Conservation (phyloP, 2,329 filamentous ascomycete species). For the Neoarthrinium moseri region DNA sequence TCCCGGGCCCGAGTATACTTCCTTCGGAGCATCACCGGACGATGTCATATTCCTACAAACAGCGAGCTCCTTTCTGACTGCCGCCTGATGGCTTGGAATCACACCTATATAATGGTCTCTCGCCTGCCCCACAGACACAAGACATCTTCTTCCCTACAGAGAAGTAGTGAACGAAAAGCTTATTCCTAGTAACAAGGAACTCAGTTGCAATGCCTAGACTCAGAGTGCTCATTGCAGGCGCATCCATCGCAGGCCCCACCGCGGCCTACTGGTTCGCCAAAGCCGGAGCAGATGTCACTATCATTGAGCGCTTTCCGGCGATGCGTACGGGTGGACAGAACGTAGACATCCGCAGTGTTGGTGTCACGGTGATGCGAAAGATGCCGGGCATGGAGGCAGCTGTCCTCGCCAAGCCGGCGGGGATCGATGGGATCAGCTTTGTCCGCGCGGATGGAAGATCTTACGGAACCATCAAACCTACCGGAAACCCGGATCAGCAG, state of each 20-base stretch:
- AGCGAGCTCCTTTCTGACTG: no score
- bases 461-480: conserved; percentile 32
- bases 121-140: no score
- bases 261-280: conserved; percentile 27
- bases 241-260: conserved; percentile 21
- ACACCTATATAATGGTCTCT: no score
- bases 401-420: conserved; percentile 32
- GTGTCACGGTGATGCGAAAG: conserved; percentile 35
- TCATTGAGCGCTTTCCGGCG: conserved; percentile 24
- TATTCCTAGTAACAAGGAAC: no score
- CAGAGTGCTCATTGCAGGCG: conserved; percentile 31
- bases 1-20: no score
- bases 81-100: no score
- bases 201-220: no score
- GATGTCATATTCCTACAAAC: no score
- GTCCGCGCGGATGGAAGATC: conserved; percentile 34
- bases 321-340: conserved; percentile 28
- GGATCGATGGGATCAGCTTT: conserved; percentile 41
- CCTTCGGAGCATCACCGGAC: no score
- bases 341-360: conserved; percentile 35
- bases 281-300: conserved; percentile 20
- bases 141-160: no score
- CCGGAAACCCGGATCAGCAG: conserved; percentile 37
- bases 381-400: conserved; percentile 37
- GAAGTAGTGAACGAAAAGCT: no score